Percentiles rank a stretch among this genome's conserved stretches.
Evolutionary conservation across 2,329 filamentous ascomycete species (phyloP).

Genomic region (Monosporascus ibericus): DNA sequence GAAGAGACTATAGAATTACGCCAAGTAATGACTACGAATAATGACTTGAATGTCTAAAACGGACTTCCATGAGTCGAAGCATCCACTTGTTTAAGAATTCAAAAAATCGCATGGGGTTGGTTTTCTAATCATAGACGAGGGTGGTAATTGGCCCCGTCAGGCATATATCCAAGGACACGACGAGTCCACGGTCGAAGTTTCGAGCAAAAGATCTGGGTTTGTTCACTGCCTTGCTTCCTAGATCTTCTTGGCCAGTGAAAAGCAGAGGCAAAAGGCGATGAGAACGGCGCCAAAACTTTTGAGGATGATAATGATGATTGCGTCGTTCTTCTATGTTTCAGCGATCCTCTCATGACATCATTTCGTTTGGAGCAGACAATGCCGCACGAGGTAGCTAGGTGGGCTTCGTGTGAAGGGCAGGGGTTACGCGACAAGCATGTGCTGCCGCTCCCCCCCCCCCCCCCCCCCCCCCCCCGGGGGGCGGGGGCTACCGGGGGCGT

Average conservation of each 20-base stretch:
- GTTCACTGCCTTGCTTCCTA: not conserved
- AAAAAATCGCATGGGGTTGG: constrained; percentile 5
- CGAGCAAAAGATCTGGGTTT: not conserved
- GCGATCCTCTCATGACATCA: not conserved
- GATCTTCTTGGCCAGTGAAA: not conserved
- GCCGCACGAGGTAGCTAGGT: not conserved
- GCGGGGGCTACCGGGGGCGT: not conserved
- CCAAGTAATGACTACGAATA: constrained; percentile 25
- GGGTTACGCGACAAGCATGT: not conserved
- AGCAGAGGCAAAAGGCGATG: not conserved
- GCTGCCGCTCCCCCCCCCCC: not conserved
- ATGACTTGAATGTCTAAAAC: constrained; percentile 16
- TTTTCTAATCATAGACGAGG: constrained; percentile 12
- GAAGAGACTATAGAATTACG: constrained; percentile 23
- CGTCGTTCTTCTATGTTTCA: not conserved
- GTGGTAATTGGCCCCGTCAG: constrained; percentile 2
- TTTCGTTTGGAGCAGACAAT: not conserved
- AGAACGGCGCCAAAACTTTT: not conserved
- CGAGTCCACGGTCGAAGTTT: constrained; percentile 5
- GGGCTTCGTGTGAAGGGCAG: not conserved
- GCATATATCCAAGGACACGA: constrained; percentile 8
- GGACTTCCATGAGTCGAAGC: constrained; percentile 10
- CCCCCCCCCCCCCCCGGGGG: no score
- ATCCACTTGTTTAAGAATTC: constrained; percentile 4
- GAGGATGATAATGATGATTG: not conserved